Percentiles rank a stretch among this genome's conserved stretches.
Evolutionary conservation across 352 stramenopile species (phyloP).

Genomic region (Phytophthora meadii): DNA sequence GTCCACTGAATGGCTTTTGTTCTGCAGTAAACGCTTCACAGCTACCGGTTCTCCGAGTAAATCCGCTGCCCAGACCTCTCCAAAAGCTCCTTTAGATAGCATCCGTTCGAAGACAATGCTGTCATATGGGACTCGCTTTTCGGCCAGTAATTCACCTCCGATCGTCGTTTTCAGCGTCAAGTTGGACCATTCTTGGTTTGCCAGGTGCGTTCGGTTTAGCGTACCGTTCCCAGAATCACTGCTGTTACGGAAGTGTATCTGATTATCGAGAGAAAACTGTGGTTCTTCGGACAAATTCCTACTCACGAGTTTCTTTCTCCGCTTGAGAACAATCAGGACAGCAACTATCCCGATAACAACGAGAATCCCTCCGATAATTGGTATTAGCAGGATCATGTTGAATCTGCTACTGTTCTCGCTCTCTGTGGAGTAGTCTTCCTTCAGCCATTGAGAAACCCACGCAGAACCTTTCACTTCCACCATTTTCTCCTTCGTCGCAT

Average conservation of each 20-base stretch:
- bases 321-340: conserved; percentile 4
- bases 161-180: conserved; percentile 15
- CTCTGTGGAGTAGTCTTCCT: conserved; percentile 11
- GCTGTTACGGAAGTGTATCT: background rate
- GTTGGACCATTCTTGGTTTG: conserved; percentile 9
- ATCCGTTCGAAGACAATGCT: conserved; percentile 28
- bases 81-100: conserved; percentile 45
- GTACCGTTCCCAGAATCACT: background rate
- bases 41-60: conserved; percentile 37
- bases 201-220: background rate
- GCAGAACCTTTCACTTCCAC: conserved; percentile 9
- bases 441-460: conserved; percentile 24
- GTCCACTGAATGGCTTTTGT: conserved; percentile 22
- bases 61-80: conserved; percentile 54
- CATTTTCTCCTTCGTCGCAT: background rate
- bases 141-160: conserved; percentile 2
- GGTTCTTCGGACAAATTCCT: background rate
- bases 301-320: background rate
- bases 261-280: background rate
- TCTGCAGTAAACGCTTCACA: conserved; percentile 47
- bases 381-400: conserved; percentile 14
- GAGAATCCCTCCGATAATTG: conserved; percentile 16
- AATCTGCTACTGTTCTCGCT: background rate
- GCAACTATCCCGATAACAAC: conserved; percentile 5
- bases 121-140: conserved; percentile 35